Evolutionary conservation across 257 asterid species (phyloP).

Genomic region (Lycium barbarum): DNA sequence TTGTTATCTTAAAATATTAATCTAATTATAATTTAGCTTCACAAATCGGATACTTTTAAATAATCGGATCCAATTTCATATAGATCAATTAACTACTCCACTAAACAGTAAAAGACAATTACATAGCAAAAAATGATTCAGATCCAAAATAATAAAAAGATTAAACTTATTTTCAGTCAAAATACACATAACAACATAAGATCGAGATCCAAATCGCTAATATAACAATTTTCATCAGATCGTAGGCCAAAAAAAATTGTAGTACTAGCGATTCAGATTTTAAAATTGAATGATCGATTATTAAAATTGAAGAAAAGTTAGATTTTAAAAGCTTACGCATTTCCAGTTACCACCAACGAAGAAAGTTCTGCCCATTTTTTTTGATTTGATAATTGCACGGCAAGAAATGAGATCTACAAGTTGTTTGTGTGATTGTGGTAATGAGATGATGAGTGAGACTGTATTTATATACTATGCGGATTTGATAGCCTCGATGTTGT

Average conservation of each 20-base stretch:
- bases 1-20: too few species aligned
- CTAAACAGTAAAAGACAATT: neutral
- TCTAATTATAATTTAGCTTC: too few species aligned
- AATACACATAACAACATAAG: neutral
- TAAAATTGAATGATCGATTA: neutral
- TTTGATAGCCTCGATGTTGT: neutral
- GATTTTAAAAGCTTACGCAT: constrained; percentile 66
- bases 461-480: neutral
- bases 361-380: constrained; percentile 76
- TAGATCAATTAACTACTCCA: neutral
- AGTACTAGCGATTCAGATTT: neutral
- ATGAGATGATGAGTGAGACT: neutral
- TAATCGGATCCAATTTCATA: neutral
- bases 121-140: neutral
- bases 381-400: constrained; percentile 38
- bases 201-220: constrained; percentile 7
- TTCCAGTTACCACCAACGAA: constrained; percentile 99
- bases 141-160: neutral
- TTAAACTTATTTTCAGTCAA: neutral
- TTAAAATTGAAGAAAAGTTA: constrained; percentile 15
- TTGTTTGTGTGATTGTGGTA: constrained; percentile 6
- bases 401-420: constrained; percentile 34
- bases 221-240: neutral
- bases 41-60: neutral
- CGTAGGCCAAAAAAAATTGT: neutral